phyloP scores from a whole-genome alignment of 805 yeast genomes.

The Kluyveromyces lactis region DNA sequence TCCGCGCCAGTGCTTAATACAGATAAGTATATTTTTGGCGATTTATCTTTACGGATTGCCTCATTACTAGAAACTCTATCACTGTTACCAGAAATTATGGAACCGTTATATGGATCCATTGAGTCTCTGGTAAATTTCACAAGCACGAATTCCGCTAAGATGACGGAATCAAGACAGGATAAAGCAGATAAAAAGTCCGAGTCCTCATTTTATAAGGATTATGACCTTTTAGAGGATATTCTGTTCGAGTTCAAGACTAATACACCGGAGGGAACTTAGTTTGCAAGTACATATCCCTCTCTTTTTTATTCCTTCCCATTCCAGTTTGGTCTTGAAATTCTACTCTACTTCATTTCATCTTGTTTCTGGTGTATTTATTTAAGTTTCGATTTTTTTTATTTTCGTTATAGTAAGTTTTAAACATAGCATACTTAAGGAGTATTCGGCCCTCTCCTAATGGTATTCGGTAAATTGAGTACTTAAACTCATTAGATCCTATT shows the following conservation, averaged over 20 bases:
- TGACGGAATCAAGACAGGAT: background rate
- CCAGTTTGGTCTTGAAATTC: no score
- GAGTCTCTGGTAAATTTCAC: background rate
- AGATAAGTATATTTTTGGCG: conserved; percentile 1
- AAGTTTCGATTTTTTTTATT: background rate
- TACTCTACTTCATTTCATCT: background rate
- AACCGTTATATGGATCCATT: background rate
- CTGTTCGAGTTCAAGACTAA: conserved; percentile 9
- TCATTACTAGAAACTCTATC: conserved; percentile 2
- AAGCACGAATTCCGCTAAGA: conserved; percentile 1
- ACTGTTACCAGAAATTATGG: conserved; percentile 2
- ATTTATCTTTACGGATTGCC: background rate
- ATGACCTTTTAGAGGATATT: conserved; percentile 16
- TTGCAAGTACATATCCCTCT: no score
- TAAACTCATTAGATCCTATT: no score
- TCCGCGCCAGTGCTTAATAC: background rate
- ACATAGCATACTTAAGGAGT: no score
- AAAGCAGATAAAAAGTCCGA: background rate
- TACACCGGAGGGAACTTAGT: no score
- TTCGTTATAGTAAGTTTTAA: no score
- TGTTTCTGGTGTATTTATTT: background rate
- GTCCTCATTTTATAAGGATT: conserved; percentile 8
- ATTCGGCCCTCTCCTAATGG: no score
- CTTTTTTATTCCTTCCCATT: no score
- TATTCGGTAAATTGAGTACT: no score